Percentiles rank a stretch among this genome's conserved stretches.
phyloP scores from a whole-genome alignment of 2,329 filamentous ascomycete genomes.

The Stenocarpella maydis region DNA sequence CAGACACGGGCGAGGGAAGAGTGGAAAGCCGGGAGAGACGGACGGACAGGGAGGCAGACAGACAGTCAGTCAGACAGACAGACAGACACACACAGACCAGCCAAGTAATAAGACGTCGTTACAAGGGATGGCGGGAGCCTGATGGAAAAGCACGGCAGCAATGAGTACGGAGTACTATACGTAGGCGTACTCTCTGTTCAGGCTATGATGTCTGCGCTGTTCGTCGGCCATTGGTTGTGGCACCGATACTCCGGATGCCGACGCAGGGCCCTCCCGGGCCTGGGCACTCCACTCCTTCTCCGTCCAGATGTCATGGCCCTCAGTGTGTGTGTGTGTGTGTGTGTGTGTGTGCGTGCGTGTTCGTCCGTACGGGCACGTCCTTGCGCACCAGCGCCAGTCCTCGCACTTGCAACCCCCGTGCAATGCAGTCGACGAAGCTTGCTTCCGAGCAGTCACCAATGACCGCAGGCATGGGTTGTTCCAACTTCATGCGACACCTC shows the following conservation, averaged over 20 bases:
- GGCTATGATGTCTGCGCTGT: slow-evolving; percentile 20
- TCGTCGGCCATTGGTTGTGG: slow-evolving; percentile 16
- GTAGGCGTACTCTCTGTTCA: neutral
- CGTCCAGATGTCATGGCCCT: slow-evolving; percentile 9
- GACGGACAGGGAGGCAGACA: no score
- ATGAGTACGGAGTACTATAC: no score
- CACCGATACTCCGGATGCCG: slow-evolving; percentile 13
- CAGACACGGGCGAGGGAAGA: no score
- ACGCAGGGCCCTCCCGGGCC: slow-evolving; percentile 12
- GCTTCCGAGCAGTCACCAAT: slow-evolving; percentile 10
- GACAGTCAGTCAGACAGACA: no score
- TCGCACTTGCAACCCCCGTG: slow-evolving; percentile 7
- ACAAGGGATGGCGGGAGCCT: neutral
- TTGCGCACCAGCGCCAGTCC: no score
- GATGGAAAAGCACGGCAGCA: no score
- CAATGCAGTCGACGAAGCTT: slow-evolving; percentile 14
- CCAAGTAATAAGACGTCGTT: neutral
- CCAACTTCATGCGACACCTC: slow-evolving; percentile 25
- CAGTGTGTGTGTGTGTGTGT: no score
- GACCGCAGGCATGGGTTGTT: slow-evolving; percentile 1
- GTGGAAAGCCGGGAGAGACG: no score
- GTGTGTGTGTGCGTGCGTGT: no score
- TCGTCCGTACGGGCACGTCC: no score
- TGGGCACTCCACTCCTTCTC: neutral
- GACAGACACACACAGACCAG: no score